Percentiles rank a stretch among this genome's conserved stretches.
phyloP scores from a whole-genome alignment of 1,284 basidiomycete species.

The Leccinum proliferum region DNA sequence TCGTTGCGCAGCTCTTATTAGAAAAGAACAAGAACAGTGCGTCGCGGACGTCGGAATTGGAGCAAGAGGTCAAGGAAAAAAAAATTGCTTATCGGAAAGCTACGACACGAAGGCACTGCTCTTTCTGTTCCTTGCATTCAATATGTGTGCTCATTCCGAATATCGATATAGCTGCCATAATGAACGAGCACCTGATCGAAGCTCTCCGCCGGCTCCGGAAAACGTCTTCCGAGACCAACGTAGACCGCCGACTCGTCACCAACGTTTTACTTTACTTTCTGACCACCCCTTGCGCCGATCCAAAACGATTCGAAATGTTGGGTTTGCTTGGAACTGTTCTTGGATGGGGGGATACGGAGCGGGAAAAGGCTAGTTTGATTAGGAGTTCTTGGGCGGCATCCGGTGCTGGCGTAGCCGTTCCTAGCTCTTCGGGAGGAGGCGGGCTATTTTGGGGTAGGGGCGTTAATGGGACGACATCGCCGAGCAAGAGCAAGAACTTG shows the following conservation, averaged over 20 bases:
- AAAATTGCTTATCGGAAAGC: conserved; percentile 84
- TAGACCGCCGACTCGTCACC: conserved; percentile 91
- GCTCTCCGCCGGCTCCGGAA: conserved; percentile 90
- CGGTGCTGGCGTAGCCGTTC: conserved; percentile 16
- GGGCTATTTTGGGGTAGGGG: conserved; percentile 45
- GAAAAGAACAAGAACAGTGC: conserved; percentile 69
- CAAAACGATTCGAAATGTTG: conserved; percentile 97
- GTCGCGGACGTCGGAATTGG: conserved; percentile 62
- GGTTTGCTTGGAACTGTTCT: conserved; percentile 84
- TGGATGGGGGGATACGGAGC: conserved; percentile 86
- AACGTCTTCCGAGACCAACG: conserved; percentile 82
- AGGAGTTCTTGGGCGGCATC: conserved; percentile 51
- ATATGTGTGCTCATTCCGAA: conserved; percentile 30
- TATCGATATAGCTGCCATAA: conserved; percentile 69
- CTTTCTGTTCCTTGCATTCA: background rate
- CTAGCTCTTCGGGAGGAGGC: conserved; percentile 13
- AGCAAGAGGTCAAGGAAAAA: conserved; percentile 93
- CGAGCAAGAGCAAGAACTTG: conserved; percentile 38
- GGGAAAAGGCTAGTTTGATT: conserved; percentile 75
- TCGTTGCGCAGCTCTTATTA: conserved; percentile 49
- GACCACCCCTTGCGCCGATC: conserved; percentile 83
- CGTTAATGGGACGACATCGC: conserved; percentile 30
- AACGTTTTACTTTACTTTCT: conserved; percentile 95
- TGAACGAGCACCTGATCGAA: conserved; percentile 97
- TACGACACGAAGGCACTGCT: conserved; percentile 78